Evolutionary conservation across 768 basidiomycete genomes (phyloP).

Genomic region (Dioszegia crocea): DNA sequence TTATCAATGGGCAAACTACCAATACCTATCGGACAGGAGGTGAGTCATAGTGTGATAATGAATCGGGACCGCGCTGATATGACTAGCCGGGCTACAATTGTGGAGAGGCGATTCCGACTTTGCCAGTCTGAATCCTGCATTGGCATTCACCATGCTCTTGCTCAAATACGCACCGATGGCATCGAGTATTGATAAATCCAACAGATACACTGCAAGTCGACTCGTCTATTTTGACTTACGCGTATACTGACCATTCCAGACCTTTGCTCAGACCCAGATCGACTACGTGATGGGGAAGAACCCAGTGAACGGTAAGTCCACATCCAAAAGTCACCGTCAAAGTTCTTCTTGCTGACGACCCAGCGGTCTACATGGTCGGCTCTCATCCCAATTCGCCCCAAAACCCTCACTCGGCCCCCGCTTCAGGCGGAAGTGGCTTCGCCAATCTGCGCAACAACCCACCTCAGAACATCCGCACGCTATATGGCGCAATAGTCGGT

Average conservation of each 20-base stretch:
- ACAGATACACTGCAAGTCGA: constrained; percentile 59
- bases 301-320: constrained; percentile 74
- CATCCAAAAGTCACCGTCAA: too few relatives aligned
- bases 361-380: constrained; percentile 81
- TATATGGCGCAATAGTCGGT: constrained; percentile 85
- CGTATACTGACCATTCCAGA: constrained; percentile 50
- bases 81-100: constrained; percentile 69
- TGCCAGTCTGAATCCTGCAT: constrained; percentile 71
- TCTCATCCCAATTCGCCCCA: constrained; percentile 81
- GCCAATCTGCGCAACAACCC: constrained; percentile 67
- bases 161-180: constrained; percentile 71
- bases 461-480: constrained; percentile 63
- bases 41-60: constrained; percentile 47
- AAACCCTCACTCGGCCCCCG: constrained; percentile 86
- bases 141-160: constrained; percentile 81
- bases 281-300: constrained; percentile 83
- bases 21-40: constrained; percentile 62
- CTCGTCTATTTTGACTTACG: background rate
- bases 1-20: constrained; percentile 59
- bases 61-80: constrained; percentile 6
- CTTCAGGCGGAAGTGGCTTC: constrained; percentile 74
- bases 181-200: constrained; percentile 58
- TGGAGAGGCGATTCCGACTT: constrained; percentile 78
- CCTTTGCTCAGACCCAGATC: constrained; percentile 70
- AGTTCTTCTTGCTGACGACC: constrained; percentile 6